Base-by-base conservation (phyloP, 768 basidiomycete species). In the Boletus rubropictus region DNA sequence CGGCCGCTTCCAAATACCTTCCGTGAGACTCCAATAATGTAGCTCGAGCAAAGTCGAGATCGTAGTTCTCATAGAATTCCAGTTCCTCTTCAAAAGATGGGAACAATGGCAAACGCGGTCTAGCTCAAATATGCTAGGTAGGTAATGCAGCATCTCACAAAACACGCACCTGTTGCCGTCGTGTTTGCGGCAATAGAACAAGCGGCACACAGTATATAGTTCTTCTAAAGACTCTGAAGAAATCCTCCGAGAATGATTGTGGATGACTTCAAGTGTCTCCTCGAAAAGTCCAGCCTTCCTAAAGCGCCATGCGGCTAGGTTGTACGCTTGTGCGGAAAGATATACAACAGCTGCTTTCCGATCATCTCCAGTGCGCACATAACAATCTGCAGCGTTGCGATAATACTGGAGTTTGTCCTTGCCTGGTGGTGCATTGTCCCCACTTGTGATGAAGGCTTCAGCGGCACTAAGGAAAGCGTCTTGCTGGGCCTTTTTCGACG, bases 31-130 rank as follows among this genome's bases (percentile, higher is more conserved):
- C 67, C 11, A 82, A 65, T 7, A 84, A 52, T 0, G 63, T 59
- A 0, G 75, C 74, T 7, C 69, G 77, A 7, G 77, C 73, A 11
- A 69, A 49, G 52, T 80, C 76, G 6, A 86, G 62, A 29, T 74
- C 75, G 36, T 72, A 71, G 4, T 78, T 72, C 44, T 81, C 75
- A 15, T 81, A 67, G 48, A 79, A 86, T 31, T 75, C 72, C n/a
- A 82, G 51, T 17, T 70, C 69, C 18, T 81, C 78, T 18, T 84
- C 76, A 1, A 70, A 62, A 1, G 72, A 66, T 0, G 66, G 50
- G 48, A 86, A 86, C 3, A 86, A 58, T 7, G 45, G 65, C 44
- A 20, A 72, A 73, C 59, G 75, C 65, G 65, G 60, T 18, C 84
- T 84, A 33, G 53, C 11, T 37, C 34, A 28, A 32, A 22, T 11